Evolutionary conservation across 176 grass and related monocot genomes (phyloP).

Genomic region (Poa pratensis): DNA sequence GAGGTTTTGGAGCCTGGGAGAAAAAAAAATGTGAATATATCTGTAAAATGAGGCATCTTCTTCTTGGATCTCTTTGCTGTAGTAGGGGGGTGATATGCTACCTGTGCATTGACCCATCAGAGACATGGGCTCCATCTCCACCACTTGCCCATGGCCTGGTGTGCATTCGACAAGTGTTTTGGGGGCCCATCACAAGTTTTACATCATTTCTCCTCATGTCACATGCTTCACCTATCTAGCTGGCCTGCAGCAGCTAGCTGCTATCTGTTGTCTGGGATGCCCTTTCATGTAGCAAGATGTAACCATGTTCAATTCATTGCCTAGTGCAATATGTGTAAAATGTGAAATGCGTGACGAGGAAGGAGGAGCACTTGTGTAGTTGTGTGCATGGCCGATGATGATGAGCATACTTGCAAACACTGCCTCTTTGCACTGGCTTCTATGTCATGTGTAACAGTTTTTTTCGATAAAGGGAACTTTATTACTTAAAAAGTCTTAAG

Average conservation of each 20-base stretch:
- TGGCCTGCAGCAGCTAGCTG: not conserved
- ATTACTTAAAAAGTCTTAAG: too few relatives aligned
- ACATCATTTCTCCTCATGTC: conserved; percentile 24
- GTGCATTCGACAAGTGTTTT: conserved; percentile 34
- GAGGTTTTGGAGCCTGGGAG: not conserved
- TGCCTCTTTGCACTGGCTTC: not conserved
- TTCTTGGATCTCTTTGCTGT: conserved; percentile 13
- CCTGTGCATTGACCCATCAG: conserved; percentile 39
- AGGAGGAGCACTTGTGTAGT: not conserved
- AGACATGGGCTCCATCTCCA: conserved; percentile 39
- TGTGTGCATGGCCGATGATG: not conserved
- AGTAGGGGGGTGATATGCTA: conserved; percentile 1
- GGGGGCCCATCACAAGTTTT: conserved; percentile 22
- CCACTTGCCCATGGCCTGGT: conserved; percentile 30
- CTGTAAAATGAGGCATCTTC: conserved; percentile 34
- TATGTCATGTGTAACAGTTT: conserved; percentile 20
- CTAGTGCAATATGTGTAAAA: not conserved
- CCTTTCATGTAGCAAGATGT: not conserved
- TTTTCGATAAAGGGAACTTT: too few relatives aligned
- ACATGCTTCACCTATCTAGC: conserved; percentile 27
- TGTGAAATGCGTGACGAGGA: not conserved
- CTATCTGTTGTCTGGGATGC: not conserved
- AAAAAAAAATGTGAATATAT: conserved; percentile 30
- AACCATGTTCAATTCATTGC: not conserved
- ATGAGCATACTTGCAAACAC: not conserved